Evolutionary conservation across 768 basidiomycete species (phyloP).

Genomic region (Lactarius deliciosus): DNA sequence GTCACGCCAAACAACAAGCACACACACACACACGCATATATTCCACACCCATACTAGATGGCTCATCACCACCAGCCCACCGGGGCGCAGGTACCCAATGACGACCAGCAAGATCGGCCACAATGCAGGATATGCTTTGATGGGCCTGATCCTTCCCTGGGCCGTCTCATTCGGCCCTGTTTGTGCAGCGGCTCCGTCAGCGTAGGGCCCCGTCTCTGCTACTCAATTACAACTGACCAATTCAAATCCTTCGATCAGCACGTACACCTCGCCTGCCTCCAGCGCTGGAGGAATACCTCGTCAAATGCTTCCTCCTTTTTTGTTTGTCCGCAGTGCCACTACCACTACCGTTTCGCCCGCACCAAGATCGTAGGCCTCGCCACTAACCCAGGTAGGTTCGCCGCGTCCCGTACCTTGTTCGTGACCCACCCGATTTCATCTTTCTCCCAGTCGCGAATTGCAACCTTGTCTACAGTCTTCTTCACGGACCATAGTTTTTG

Average conservation of each 20-base stretch:
- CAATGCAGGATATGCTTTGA: constrained; percentile 87
- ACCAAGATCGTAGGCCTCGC: constrained; percentile 71
- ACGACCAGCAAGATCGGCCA: constrained; percentile 41
- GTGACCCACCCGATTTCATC: neutral
- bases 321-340: constrained; percentile 76
- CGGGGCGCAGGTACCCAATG: constrained; percentile 9
- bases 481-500: constrained; percentile 29
- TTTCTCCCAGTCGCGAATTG: constrained; percentile 58
- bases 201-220: constrained; percentile 37
- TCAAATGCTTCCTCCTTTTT: constrained; percentile 68
- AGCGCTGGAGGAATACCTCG: constrained; percentile 69
- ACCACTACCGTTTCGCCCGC: constrained; percentile 72
- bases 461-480: constrained; percentile 30
- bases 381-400: constrained; percentile 71
- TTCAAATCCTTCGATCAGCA: constrained; percentile 44
- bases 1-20: neutral
- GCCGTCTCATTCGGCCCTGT: constrained; percentile 81
- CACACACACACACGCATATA: constrained; percentile 1
- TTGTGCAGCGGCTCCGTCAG: constrained; percentile 78
- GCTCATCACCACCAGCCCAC: neutral
- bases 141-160: constrained; percentile 60
- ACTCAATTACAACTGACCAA: constrained; percentile 16
- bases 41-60: neutral
- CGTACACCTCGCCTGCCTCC: constrained; percentile 78
- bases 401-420: neutral